phyloP scores from a whole-genome alignment of 805 yeast species.

The Saturnispora bothae region DNA sequence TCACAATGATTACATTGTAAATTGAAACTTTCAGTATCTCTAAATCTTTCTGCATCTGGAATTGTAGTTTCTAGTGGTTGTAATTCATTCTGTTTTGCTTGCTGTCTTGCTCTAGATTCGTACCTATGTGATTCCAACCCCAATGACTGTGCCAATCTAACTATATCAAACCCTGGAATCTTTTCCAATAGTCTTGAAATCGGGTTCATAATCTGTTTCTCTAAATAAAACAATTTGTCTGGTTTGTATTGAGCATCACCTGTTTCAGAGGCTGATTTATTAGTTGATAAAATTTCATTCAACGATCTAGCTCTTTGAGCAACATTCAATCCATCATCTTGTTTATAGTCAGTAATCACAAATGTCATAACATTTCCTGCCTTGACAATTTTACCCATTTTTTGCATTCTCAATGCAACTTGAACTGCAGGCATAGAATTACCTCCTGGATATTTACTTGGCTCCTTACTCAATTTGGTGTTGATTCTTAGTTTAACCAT shows the following conservation, averaged over 20 bases:
- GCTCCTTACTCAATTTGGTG: slow-evolving; percentile 85
- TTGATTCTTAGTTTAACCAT: slow-evolving; percentile 66
- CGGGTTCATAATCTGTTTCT: slow-evolving; percentile 84
- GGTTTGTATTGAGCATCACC: slow-evolving; percentile 34
- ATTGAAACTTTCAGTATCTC: slow-evolving; percentile 43
- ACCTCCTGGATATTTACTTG: slow-evolving; percentile 72
- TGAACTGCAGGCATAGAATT: slow-evolving; percentile 77
- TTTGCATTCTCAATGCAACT: slow-evolving; percentile 73
- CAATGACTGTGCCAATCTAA: slow-evolving; percentile 62
- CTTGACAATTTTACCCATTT: slow-evolving; percentile 75
- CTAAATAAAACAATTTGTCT: slow-evolving; percentile 72
- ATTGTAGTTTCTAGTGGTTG: slow-evolving; percentile 75
- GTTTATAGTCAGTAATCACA: slow-evolving; percentile 51
- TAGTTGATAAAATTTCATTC: slow-evolving; percentile 53
- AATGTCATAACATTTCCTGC: slow-evolving; percentile 88
- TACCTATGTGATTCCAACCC: slow-evolving; percentile 69
- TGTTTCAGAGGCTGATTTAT: slow-evolving; percentile 13
- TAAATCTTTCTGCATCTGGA: slow-evolving; percentile 74
- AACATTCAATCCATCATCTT: slow-evolving; percentile 28
- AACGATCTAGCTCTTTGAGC: slow-evolving; percentile 82
- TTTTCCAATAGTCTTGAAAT: slow-evolving; percentile 77
- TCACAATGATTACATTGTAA: slow-evolving; percentile 55
- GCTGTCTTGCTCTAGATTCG: slow-evolving; percentile 34
- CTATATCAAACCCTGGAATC: slow-evolving; percentile 78
- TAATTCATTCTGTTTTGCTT: slow-evolving; percentile 31